Evolutionary conservation across 1,284 basidiomycete genomes (phyloP), one percentile per base, ranked within the genome.

Genomic region (Trichosporon sp.): DNA sequence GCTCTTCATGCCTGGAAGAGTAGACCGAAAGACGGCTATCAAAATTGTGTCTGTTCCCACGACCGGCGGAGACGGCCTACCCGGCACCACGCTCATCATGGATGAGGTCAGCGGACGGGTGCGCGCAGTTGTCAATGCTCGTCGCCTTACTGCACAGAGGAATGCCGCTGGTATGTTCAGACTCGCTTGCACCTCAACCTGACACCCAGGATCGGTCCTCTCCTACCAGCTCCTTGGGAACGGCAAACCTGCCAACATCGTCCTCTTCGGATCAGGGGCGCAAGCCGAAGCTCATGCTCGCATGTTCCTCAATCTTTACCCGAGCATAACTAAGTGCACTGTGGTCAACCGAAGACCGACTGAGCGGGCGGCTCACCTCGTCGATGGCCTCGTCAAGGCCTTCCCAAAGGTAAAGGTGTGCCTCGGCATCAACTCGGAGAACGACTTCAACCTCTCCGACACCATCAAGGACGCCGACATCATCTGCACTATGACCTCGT

Each of bases 31-130:
- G 8, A 85, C 90, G 1, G 79, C 79, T 5, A 85, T 91, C 73
- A 94, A 94, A 82, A 87, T 91, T 38, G 92, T 92, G 2, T 89
- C 88, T 10, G 86, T 92, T 0, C 91, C 92, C 0, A 85, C 80
- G 0, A 73, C 73, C 0, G 85, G 86, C 37, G 78, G 73, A 1
- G 83, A 85, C 2, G 92, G 93, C 0, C 79, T 95, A 6, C 91
- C 92, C 1, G 92, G 87, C 0, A 90, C 90, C 1, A 95, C 91
- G 0, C 80, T 94, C 32, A 87, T 95, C 1, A 78, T 96, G 37
- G 90, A 94, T 76, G 90, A 92, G 73, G 76, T 77, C 4, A 89
- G 87, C 0, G 93, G 93, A 1, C 83, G 84, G 2, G 87, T 90
- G 10, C 89, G 87, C 74, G 92, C 91, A 0, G 83, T 95, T 14